A percentile compares a stretch with the other conserved stretches of the same genome.
These are phyloP conservation scores for Scutellaria minor DNA, from an alignment of 257 asterid species.

Conservation along the genomic window DNA sequence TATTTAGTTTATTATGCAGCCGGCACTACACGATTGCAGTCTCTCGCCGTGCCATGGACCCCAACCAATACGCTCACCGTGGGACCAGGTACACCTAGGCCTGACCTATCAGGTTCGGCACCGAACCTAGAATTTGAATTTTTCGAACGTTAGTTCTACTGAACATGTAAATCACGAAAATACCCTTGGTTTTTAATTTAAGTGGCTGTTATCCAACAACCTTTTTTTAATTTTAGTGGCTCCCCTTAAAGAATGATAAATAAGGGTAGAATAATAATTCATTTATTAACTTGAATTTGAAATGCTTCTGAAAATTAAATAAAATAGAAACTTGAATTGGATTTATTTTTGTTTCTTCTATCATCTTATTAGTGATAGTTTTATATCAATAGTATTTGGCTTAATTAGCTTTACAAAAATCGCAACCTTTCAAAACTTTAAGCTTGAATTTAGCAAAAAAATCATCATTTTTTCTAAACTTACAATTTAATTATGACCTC, in stretches of 20 bases:
- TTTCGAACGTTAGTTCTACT: conserved; percentile 65
- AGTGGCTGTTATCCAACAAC: conserved; percentile 34
- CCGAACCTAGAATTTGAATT: conserved; percentile 71
- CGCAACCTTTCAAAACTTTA: no score
- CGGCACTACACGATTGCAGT: conserved; percentile 22
- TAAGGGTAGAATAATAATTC: conserved; percentile 6
- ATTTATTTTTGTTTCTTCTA: not conserved
- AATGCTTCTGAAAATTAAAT: no score
- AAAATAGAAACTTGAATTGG: not conserved
- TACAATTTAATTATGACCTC: no score
- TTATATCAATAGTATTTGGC: no score
- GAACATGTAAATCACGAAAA: conserved; percentile 21
- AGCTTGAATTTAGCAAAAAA: no score
- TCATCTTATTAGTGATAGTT: no score
- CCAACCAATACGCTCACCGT: conserved; percentile 31
- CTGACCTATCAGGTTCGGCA: conserved; percentile 53
- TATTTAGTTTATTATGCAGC: conserved; percentile 17
- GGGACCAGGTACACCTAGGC: conserved; percentile 41
- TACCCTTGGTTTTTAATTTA: conserved; percentile 35
- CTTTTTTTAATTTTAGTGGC: conserved; percentile 41
- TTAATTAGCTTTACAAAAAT: no score
- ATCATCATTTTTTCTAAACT: no score
- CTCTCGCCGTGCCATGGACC: conserved; percentile 24
- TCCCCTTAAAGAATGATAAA: conserved; percentile 22
- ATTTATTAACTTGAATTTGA: conserved; percentile 9